Base-by-base conservation (phyloP, 495 filamentous ascomycete species). In the Penicillium pulvis region DNA sequence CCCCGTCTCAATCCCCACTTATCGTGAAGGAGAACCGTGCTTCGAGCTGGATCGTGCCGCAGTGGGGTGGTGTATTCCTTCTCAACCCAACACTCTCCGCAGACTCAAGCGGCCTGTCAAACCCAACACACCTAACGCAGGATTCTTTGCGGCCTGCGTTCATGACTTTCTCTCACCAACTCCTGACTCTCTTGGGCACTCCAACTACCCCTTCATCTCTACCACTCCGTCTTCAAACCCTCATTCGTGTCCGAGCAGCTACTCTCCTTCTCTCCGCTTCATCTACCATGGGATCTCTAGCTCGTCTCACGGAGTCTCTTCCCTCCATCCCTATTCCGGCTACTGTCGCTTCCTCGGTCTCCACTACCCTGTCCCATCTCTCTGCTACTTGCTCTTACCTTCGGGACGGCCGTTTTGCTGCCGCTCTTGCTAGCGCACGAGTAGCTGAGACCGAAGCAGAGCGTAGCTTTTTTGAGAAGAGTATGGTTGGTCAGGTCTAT, bases 401-500 rank as follows among this genome's bases (percentile, higher is more conserved):
- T 11, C 83, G 79, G 31, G 77, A 83, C 14, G 88, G 88, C 1
- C 75, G 76, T 3, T 90, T 89, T 64, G 80, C 81, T 17, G 84
- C 84, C 6, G 88, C 88, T 0, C 77, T 98, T 35, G 85, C 85
- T 51, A 87, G 90, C 68, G 92, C 92, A 1, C 80, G 89, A 8
- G 86, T 93, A 16, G 95, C 95, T 6, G 92, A 96, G 69, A 82
- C 81, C 3, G 90, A 95, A 65, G 94, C 92, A 0, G 95, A 98
- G 74, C 87, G 88, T 51, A 94, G 92, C 4, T 98, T 98, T 73
- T 98, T 98, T 65, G 95, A 98, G 77, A 96, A 95, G 73, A 95
- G 89, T 66, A 98, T 98, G 94, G 94, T 98, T 43, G 94, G 94
- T 1, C 94, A 98, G 75, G 87, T 97, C 59, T 97, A 90, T 83